Conservation (phyloP, 805 yeast genomes). For the Myxozyma sirexii region DNA sequence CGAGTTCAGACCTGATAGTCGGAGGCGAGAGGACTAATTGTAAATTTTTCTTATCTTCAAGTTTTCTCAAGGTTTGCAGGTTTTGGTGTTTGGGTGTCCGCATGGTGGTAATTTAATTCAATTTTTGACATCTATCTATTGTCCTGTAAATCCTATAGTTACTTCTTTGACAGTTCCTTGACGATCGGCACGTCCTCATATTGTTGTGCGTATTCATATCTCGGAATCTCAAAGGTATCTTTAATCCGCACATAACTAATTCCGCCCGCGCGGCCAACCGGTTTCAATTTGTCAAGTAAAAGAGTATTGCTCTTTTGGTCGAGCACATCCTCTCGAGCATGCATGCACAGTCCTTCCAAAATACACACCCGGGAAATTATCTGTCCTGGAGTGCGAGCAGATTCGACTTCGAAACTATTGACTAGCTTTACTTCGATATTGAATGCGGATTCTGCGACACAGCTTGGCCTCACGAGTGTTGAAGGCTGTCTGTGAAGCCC, state of each 20-base stretch:
- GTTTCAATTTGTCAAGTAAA: conserved; percentile 54
- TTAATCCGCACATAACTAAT: conserved; percentile 51
- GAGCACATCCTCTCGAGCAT: conserved; percentile 57
- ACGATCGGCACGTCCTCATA: conserved; percentile 17
- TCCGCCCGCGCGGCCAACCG: conserved; percentile 60
- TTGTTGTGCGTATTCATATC: conserved; percentile 47
- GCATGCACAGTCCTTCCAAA: conserved; percentile 61
- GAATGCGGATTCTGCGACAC: conserved; percentile 65
- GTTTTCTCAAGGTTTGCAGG: not conserved
- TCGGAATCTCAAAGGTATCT: conserved; percentile 51
- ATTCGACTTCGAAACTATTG: conserved; percentile 49
- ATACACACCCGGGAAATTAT: conserved; percentile 48
- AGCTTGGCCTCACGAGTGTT: conserved; percentile 53
- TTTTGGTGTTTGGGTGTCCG: not conserved
- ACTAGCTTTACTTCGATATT: conserved; percentile 57
- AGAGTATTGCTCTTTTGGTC: conserved; percentile 47
- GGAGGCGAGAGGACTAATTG: not conserved
- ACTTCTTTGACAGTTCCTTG: not conserved
- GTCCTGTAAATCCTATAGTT: not conserved
- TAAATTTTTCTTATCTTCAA: not conserved
- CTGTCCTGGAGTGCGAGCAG: conserved; percentile 38
- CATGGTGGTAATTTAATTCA: not conserved
- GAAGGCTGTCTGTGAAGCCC: conserved; percentile 57
- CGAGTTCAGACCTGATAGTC: conserved; percentile 23
- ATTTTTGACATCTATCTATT: too few relatives aligned